Base-by-base conservation (phyloP, 352 stramenopile genomes). In the Pythium aquatile region DNA sequence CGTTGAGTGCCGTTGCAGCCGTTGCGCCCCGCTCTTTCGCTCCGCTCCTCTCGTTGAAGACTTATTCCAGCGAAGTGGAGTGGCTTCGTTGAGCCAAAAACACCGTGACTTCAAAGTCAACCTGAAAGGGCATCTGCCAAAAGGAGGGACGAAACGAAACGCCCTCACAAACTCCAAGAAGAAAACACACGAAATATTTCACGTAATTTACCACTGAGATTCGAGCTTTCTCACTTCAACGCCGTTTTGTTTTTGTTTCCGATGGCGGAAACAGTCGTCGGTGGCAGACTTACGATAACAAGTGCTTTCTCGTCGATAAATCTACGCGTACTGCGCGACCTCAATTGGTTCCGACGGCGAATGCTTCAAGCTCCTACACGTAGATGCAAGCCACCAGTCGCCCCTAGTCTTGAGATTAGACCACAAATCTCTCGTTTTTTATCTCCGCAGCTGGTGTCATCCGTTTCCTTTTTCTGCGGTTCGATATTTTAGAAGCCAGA, bases 121-220 rank as follows among this genome's bases (percentile, higher is more conserved):
- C 47, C 57, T 51, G 57, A 63, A 63, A 37, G 44, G 57, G 47
- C 57, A 63, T 63, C 57, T 32, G 24, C 57, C 14, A 47, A 37
- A 26, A 28, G 54, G 55, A 35, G 32, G 46, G 47, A 63, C 46
- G 57, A 63, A 63, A 63, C 46, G 57, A 63, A 63, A 63, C 57
- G 29, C 56, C 13, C 55, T 32, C 56, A 29, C 42, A 48, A 35
- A 62, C 17, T 54, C 14, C 20, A 24, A 9, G 2, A 61, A 54
- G 24, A 39, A 24, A 5, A 32, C 16, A 24, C 44, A 28, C 32
- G 57, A 55, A 60, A 68, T 57, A 58, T 61, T 58, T 57, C 60
- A 39, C 14, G 40, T 47, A 69, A 53, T n/a, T 52, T 39, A 57
- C 24, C 9, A 13, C 35, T 47, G 24, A 40, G 39, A 61, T 61